A percentile compares a stretch with the other conserved stretches of the same genome.
These are phyloP conservation scores for Crepidotus variabilis DNA, from an alignment of 768 basidiomycete species.

Conservation along the genomic window DNA sequence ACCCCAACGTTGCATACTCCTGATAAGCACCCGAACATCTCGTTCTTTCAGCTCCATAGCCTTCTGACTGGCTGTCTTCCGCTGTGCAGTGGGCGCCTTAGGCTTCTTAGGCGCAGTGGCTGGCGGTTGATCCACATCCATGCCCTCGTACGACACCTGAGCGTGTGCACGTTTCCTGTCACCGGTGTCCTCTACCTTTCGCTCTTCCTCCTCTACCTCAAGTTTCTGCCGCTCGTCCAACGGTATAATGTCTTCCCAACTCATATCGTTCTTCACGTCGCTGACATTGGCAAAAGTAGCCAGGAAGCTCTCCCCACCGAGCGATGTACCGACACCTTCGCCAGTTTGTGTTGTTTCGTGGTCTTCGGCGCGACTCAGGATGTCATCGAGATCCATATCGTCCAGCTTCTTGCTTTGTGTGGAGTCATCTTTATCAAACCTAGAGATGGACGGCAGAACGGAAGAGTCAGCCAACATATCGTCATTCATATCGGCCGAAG, in stretches of 20 bases:
- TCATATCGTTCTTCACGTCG: slow-evolving; percentile 98
- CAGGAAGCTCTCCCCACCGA: slow-evolving; percentile 97
- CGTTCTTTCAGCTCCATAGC: slow-evolving; percentile 97
- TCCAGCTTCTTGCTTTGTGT: slow-evolving; percentile 94
- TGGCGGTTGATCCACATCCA: slow-evolving; percentile 80
- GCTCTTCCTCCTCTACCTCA: slow-evolving; percentile 76
- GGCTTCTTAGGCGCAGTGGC: slow-evolving; percentile 70
- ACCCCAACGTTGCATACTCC: slow-evolving; percentile 96
- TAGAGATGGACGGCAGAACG: slow-evolving; percentile 21
- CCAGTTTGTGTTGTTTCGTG: slow-evolving; percentile 89
- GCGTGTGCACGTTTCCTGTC: slow-evolving; percentile 86
- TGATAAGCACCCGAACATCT: slow-evolving; percentile 91
- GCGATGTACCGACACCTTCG: slow-evolving; percentile 78
- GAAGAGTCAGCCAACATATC: slow-evolving; percentile 4
- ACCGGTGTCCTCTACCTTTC: slow-evolving; percentile 67
- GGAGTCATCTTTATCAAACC: slow-evolving; percentile 96
- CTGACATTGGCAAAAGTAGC: slow-evolving; percentile 94
- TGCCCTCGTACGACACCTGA: slow-evolving; percentile 86
- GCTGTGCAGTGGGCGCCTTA: slow-evolving; percentile 63
- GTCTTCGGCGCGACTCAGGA: slow-evolving; percentile 93
- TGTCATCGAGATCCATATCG: slow-evolving; percentile 98
- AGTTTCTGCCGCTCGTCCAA: slow-evolving; percentile 83
- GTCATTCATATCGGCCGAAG: not conserved
- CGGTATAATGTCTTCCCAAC: slow-evolving; percentile 99
- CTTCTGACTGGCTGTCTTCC: slow-evolving; percentile 91